Conservation (phyloP, 805 yeast species). For the Metschnikowia aberdeeniae region DNA sequence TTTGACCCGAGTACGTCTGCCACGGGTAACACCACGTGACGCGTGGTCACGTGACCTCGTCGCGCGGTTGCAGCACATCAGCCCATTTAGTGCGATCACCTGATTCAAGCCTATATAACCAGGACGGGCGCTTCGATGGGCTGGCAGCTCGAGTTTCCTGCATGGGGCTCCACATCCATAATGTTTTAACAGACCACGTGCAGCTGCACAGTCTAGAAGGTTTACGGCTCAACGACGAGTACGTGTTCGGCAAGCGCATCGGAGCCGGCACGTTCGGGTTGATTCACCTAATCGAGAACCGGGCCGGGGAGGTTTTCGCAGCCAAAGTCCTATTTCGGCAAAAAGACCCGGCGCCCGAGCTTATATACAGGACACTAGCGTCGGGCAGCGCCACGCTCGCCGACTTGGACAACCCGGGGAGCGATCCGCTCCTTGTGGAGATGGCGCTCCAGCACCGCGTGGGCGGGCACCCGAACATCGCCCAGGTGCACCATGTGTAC, state of each 20-base stretch:
- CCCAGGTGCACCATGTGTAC: conserved; percentile 69
- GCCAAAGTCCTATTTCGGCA: conserved; percentile 65
- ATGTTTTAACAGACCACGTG: background rate
- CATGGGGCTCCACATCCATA: conserved; percentile 3
- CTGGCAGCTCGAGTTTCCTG: background rate
- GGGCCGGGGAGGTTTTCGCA: conserved; percentile 50
- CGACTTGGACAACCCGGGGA: conserved; percentile 2
- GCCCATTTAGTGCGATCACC: background rate
- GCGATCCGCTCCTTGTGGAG: conserved; percentile 53
- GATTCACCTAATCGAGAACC: conserved; percentile 47
- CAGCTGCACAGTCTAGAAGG: conserved; percentile 5
- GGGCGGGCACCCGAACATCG: conserved; percentile 74
- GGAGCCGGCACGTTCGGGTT: conserved; percentile 41
- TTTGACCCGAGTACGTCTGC: too few species aligned
- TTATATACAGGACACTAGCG: conserved; percentile 16
- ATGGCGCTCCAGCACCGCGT: conserved; percentile 69
- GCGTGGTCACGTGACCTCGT: too few species aligned
- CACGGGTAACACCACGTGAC: too few species aligned
- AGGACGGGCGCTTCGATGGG: too few species aligned
- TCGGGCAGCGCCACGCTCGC: background rate
- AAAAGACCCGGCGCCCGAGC: conserved; percentile 74
- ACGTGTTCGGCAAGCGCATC: conserved; percentile 44
- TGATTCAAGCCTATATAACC: background rate
- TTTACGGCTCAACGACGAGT: conserved; percentile 61
- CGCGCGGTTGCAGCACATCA: background rate